Percentiles rank a stretch among this genome's conserved stretches.
Conservation (phyloP, 2,329 filamentous ascomycete species). For the Fusarium beomiforme region DNA sequence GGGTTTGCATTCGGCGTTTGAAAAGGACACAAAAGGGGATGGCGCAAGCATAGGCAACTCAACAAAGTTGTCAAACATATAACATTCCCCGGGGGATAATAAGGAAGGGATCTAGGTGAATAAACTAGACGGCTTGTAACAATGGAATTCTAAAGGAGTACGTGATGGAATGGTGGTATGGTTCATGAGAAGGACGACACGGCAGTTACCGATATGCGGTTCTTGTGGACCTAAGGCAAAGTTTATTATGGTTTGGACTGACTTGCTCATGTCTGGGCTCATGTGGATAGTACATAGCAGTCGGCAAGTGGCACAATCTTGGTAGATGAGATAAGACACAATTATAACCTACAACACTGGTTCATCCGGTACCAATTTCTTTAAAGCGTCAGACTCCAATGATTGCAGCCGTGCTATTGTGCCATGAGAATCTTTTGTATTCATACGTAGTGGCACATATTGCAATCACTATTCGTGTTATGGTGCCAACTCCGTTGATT, state of each 20-base stretch:
- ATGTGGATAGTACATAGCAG: not conserved
- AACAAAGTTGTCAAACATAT: slow-evolving; percentile 3
- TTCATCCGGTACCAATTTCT: not conserved
- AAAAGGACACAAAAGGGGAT: slow-evolving; percentile 17
- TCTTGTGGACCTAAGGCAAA: not conserved
- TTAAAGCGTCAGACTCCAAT: not conserved
- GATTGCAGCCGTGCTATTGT: not conserved
- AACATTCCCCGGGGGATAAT: slow-evolving; percentile 26
- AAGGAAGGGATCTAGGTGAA: not conserved
- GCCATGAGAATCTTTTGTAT: not conserved
- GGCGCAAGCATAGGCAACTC: slow-evolving; percentile 14
- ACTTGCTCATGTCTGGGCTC: slow-evolving; percentile 5
- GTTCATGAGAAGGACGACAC: slow-evolving; percentile 28
- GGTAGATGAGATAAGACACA: slow-evolving; percentile 29
- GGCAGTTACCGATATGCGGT: slow-evolving; percentile 21
- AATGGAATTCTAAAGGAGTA: not conserved
- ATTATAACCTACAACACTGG: not conserved
- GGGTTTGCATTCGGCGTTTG: slow-evolving; percentile 36
- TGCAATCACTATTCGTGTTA: not conserved
- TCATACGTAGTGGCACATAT: not conserved
- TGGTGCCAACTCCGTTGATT: not conserved
- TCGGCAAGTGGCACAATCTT: slow-evolving; percentile 4
- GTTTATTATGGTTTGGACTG: not conserved
- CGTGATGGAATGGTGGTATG: not conserved
- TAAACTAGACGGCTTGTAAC: slow-evolving; percentile 14